Evolutionary conservation across 2,329 filamentous ascomycete genomes (phyloP).

Genomic region (Colletotrichum sp.): DNA sequence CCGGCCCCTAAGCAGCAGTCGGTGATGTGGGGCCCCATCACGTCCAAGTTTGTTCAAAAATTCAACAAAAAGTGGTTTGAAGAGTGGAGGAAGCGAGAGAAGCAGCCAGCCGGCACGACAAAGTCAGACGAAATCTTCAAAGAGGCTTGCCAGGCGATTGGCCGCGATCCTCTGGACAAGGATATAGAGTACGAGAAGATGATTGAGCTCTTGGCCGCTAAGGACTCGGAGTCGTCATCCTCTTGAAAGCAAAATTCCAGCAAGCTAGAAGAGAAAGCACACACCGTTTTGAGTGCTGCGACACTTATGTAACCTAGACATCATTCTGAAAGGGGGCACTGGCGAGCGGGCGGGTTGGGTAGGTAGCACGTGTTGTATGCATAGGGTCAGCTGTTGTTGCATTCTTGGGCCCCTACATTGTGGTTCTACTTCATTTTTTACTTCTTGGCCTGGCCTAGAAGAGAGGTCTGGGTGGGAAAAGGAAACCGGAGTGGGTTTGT

Average conservation of each 20-base stretch:
- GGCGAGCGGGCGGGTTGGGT: background rate
- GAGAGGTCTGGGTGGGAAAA: background rate
- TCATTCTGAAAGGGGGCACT: background rate
- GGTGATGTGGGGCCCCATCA: conserved; percentile 17
- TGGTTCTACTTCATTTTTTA: background rate
- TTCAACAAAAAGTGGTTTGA: conserved; percentile 22
- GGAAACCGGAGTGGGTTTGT: background rate
- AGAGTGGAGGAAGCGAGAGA: conserved; percentile 16
- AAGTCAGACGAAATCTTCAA: background rate
- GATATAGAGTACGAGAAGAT: conserved; percentile 23
- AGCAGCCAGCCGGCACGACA: background rate
- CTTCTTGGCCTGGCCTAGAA: background rate
- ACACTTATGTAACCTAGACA: conserved; percentile 4
- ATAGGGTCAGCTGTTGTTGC: background rate
- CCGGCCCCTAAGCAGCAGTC: conserved; percentile 14
- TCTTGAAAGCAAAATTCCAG: background rate
- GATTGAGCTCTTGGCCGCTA: conserved; percentile 17
- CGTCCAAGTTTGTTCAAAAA: conserved; percentile 14
- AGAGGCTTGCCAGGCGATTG: conserved; percentile 5
- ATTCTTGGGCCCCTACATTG: background rate
- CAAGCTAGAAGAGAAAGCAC: background rate
- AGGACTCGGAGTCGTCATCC: conserved; percentile 10
- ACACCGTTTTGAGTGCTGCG: background rate
- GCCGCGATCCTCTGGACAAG: conserved; percentile 19
- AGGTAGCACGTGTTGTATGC: background rate